Evolutionary conservation across 305 asterid genomes (phyloP).

Genomic region (Fraxinus latifolia): DNA sequence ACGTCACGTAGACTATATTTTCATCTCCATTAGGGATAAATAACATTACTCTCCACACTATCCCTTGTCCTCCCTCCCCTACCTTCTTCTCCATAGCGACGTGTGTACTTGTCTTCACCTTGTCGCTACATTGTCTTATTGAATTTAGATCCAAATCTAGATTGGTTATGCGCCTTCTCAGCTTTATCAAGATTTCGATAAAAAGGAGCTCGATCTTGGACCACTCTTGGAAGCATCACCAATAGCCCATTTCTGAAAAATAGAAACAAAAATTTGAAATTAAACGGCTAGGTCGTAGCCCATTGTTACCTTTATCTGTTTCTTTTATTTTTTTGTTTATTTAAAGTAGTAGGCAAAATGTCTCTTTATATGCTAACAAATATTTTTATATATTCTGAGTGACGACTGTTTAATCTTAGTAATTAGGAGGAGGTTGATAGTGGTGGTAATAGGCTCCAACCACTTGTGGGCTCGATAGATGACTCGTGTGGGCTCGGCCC

Average conservation of each 20-base stretch:
- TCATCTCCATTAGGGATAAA: no score
- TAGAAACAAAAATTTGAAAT: neutral
- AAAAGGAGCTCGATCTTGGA: neutral
- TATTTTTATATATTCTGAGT: neutral
- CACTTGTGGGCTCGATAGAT: neutral
- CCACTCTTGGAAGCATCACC: neutral
- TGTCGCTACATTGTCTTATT: conserved; percentile 22
- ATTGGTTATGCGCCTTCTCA: neutral
- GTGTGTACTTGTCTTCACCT: conserved; percentile 35
- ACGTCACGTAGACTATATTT: no score
- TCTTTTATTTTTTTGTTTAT: no score
- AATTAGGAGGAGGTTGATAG: neutral
- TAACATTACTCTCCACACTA: conserved; percentile 29
- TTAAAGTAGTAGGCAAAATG: neutral
- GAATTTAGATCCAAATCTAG: neutral
- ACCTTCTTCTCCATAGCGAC: conserved; percentile 54
- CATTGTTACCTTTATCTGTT: neutral
- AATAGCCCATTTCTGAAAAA: neutral
- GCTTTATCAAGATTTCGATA: no score
- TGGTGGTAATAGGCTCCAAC: neutral
- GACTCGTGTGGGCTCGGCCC: neutral
- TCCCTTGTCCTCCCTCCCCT: conserved; percentile 14
- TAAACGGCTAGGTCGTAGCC: neutral
- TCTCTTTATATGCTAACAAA: neutral
- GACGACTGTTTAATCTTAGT: neutral